Percentiles rank a stretch among this genome's conserved stretches.
Conservation (phyloP, 2,329 filamentous ascomycete species). For the Fusarium irregulare region DNA sequence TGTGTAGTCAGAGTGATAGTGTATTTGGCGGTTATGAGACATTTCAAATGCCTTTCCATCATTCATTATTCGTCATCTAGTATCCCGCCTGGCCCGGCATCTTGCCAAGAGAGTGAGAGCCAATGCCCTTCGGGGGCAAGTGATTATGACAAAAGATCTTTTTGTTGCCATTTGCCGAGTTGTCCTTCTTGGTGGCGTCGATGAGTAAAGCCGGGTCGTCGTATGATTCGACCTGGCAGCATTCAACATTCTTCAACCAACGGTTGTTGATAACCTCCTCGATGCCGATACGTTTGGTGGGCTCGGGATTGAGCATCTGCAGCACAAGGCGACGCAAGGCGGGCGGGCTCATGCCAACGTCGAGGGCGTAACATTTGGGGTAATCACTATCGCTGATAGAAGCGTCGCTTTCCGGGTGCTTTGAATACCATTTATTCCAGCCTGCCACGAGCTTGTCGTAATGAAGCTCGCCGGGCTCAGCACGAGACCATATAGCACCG, state of each 20-base stretch:
- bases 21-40: conserved; percentile 11
- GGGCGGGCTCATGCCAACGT: conserved; percentile 72
- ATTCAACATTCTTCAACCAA: conserved; percentile 81
- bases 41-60: conserved; percentile 27
- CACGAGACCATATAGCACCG: conserved; percentile 79
- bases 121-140: conserved; percentile 60
- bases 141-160: conserved; percentile 71
- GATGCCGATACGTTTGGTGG: conserved; percentile 76
- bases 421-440: conserved; percentile 75
- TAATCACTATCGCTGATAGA: conserved; percentile 68
- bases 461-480: conserved; percentile 65
- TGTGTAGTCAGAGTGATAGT: conserved; percentile 10
- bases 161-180: conserved; percentile 55
- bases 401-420: conserved; percentile 57
- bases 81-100: conserved; percentile 69
- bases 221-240: conserved; percentile 79
- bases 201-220: conserved; percentile 71
- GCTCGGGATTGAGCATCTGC: conserved; percentile 85
- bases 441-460: conserved; percentile 74
- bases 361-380: conserved; percentile 73
- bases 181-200: conserved; percentile 69
- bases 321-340: conserved; percentile 77
- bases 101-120: conserved; percentile 62
- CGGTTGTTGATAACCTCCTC: conserved; percentile 74
- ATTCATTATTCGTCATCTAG: conserved; percentile 49